Base-by-base conservation (phyloP, 441 rosid species). In the Cnidoscolus chayamansa region DNA sequence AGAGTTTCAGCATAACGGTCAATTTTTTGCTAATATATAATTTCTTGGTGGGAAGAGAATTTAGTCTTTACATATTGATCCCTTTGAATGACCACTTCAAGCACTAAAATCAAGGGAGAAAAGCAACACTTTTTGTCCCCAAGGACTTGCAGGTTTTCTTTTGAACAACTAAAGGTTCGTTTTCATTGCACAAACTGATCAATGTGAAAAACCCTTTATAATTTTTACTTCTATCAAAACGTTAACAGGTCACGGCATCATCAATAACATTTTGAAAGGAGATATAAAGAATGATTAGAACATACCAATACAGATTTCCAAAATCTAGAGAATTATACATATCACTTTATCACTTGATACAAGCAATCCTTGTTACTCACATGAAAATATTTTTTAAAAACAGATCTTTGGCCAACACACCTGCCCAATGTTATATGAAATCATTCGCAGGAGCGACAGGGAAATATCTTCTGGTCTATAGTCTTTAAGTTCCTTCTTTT, bases 341-440 rank as follows among this genome's bases (percentile, higher is more conserved):
- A 47, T 32, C 17, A 15, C 40, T 20, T 55, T 72, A 43, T 25
- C 7, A 15, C 31, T 31, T 40, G 7, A 40, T 40, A 16, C 64
- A 49, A 0, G 0, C 19, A 15, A n/a, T 5, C 11, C 49, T 4
- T 37, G 2, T 16, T 7, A 50, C 43, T 32, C 40, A 9, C 2
- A 43, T 19, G 3, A 4, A 12, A 70, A 40, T 50, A 32, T n/a
- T 63, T 48, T 15, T n/a, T 13, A 60, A 16, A 43, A 2, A 37
- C 68, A 31, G 70, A 51, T 49, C 0, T 45, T 59, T 19, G 5
- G 8, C 70, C 59, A 40, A 35, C 78, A 79, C 76, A 89, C 99
- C 97, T 96, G 98, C 43, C 99, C 99, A 69, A 96, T 93, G 77
- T 96, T 96, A 79, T 96, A 93, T 15, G 98, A 96, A 65, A 96